phyloP scores from a whole-genome alignment of 2,329 filamentous ascomycete genomes.

The Emmonsia crescens region DNA sequence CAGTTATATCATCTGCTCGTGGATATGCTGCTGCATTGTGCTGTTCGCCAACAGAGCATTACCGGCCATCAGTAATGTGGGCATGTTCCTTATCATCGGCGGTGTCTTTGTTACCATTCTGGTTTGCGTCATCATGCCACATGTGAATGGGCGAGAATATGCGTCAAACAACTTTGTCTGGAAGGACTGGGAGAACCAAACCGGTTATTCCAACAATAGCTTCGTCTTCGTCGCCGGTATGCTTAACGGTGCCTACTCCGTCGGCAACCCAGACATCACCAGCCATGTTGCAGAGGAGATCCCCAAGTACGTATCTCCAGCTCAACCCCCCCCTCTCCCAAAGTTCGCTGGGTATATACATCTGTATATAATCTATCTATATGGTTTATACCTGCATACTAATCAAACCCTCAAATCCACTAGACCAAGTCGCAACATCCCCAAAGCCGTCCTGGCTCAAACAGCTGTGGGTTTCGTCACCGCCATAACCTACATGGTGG shows the following conservation, averaged over 20 bases:
- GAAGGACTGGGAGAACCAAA: constrained; percentile 42
- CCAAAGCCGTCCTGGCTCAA: constrained; percentile 41
- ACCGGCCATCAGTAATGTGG: constrained; percentile 44
- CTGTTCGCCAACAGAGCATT: constrained; percentile 46
- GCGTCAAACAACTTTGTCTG: constrained; percentile 45
- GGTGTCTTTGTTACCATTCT: constrained; percentile 45
- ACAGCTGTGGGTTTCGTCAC: constrained; percentile 38
- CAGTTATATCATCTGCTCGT: constrained; percentile 46
- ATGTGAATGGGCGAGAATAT: constrained; percentile 30
- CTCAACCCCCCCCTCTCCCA: not conserved
- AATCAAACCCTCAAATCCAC: constrained; percentile 1
- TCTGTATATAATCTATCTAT: not conserved
- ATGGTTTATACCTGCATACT: not conserved
- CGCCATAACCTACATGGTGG: constrained; percentile 39
- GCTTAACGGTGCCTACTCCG: constrained; percentile 58
- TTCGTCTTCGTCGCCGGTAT: constrained; percentile 57
- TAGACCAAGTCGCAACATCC: constrained; percentile 35
- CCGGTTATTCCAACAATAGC: constrained; percentile 38
- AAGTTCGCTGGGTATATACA: not conserved
- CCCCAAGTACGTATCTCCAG: constrained; percentile 24
- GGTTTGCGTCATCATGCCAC: constrained; percentile 45
- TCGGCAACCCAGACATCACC: constrained; percentile 56
- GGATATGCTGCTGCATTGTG: constrained; percentile 42
- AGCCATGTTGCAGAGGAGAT: constrained; percentile 58
- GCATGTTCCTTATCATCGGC: constrained; percentile 46